These are phyloP conservation scores for Stephania yunnanensis DNA, from an alignment of 164 flowering plant species.

Conservation along the genomic window DNA sequence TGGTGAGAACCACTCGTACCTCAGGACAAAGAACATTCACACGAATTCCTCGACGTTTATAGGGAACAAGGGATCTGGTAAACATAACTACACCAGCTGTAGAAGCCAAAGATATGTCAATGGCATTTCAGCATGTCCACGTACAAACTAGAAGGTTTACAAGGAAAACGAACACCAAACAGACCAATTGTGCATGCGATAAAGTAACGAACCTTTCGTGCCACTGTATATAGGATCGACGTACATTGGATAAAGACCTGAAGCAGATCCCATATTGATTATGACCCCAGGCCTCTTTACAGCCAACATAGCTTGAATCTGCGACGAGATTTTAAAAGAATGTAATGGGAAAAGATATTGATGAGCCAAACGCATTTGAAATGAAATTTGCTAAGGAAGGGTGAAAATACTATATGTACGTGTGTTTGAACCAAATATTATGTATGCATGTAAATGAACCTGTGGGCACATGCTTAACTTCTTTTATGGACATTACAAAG, in stretches of 20 bases:
- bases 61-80: conserved; percentile 72
- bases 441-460: not conserved
- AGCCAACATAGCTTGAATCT: conserved; percentile 71
- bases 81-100: conserved; percentile 90
- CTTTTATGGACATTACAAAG: too few species aligned
- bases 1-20: conserved; percentile 30
- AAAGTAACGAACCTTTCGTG: conserved; percentile 64
- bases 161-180: not conserved
- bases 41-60: conserved; percentile 77
- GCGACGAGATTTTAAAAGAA: conserved; percentile 14
- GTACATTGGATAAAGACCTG: conserved; percentile 87
- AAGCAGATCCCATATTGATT: conserved; percentile 79
- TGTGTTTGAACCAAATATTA: not conserved
- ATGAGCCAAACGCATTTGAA: not conserved
- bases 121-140: not conserved
- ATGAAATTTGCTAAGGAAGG: not conserved
- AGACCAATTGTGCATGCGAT: not conserved
- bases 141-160: not conserved
- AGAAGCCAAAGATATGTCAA: conserved; percentile 1
- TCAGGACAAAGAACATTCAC: conserved; percentile 92
- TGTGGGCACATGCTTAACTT: not conserved
- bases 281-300: conserved; percentile 69
- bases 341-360: not conserved
- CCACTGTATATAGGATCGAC: conserved; percentile 69
- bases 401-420: not conserved